Evolutionary conservation across 305 asterid genomes (phyloP).

Genomic region (Ilex paraguariensis): DNA sequence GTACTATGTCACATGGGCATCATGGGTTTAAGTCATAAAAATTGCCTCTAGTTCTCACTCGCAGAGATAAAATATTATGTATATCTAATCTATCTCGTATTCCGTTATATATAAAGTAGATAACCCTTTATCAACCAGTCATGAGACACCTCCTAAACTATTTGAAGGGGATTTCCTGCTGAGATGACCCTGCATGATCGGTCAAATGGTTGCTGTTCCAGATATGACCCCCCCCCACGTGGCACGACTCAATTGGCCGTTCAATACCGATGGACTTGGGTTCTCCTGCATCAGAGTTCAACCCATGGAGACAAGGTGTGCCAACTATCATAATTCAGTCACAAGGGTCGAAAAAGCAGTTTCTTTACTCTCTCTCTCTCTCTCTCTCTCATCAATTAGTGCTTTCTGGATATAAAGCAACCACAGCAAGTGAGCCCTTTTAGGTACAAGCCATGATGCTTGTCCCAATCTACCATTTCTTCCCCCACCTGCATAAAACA

Average conservation of each 20-base stretch:
- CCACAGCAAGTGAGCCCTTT: constrained; percentile 36
- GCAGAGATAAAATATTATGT: too few species aligned
- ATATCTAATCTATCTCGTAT: too few species aligned
- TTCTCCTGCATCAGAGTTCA: constrained; percentile 13
- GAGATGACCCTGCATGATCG: too few species aligned
- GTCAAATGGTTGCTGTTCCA: too few species aligned
- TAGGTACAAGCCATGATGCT: constrained; percentile 34
- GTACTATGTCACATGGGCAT: too few species aligned
- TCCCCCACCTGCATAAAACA: not conserved
- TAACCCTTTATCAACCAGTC: too few species aligned
- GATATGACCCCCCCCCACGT: not conserved
- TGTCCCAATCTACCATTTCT: constrained; percentile 27
- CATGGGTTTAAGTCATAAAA: too few species aligned
- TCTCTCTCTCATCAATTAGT: not conserved
- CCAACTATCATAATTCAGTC: constrained; percentile 46
- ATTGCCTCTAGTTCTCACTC: too few species aligned
- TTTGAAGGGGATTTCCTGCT: too few species aligned
- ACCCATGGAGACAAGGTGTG: constrained; percentile 50
- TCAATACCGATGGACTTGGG: constrained; percentile 12
- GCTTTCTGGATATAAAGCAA: constrained; percentile 39
- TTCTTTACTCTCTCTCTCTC: constrained; percentile 8
- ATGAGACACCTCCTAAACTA: too few species aligned
- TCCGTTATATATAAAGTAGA: too few species aligned
- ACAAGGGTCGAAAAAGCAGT: constrained; percentile 34
- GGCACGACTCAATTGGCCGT: constrained; percentile 5